Base-by-base conservation (phyloP, 768 basidiomycete species). In the Peribolospora kevripleyi region DNA sequence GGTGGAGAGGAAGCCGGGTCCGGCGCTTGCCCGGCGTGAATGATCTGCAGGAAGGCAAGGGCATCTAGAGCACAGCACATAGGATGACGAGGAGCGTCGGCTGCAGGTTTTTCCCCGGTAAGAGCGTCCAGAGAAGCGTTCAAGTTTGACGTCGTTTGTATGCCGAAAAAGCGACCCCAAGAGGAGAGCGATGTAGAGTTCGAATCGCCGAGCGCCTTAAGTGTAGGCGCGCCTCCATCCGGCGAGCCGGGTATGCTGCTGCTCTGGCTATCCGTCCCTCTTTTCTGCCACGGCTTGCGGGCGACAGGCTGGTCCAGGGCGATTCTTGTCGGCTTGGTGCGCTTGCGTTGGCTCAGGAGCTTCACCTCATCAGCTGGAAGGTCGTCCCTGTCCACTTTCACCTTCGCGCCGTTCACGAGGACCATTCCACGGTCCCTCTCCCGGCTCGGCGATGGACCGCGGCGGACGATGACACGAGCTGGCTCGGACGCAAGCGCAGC, bases 291-390 rank as follows among this genome's bases (percentile, higher is more conserved):
- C 66, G 50, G 5, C 64, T 60, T 3, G 64, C 62, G 36, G 66
- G 51, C 3, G 64, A 62, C 43, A 0, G 88, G 90, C 61, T 90
- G 88, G 66, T 98, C 93, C 14, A 98, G 73, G 3, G 93, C 90
- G 52, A 90, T 79, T 42, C 91, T 76, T 3, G 71, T 70, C 4
- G 86, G 84, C 66, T 85, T 85, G 51, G 86, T 72, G 7, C 91
- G 76, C 68, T 90, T 95, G 71, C 78, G 77, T 67, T 80, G 83
- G 63, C 76, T 72, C 47, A 93, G 71, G 4, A 74, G 68, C 71
- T 90, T 86, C 61, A 90, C 77, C 67, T 97, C 90, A 37, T 74
- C 71, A 54, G 91, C 87, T 0, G 80, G 74, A 14, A 98, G 72
- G 54, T 90, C 86, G 64, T 93, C 88, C 39, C 82, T 74, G 62